These are phyloP conservation scores for Penicillium simplicissimum DNA, from an alignment of 495 filamentous ascomycete species.

Conservation along the genomic window DNA sequence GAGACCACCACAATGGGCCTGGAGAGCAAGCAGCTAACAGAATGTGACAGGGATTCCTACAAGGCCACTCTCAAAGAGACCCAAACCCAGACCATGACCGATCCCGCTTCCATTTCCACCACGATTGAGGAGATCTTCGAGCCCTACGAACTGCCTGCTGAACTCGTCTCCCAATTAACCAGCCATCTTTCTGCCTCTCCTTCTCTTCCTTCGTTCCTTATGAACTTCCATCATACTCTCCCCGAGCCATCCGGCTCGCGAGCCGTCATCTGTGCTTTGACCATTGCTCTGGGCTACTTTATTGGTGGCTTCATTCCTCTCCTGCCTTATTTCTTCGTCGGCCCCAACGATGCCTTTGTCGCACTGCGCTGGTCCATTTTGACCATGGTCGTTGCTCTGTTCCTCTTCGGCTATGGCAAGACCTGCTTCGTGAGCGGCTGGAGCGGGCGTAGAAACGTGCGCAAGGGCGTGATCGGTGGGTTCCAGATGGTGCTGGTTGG, in stretches of 20 bases:
- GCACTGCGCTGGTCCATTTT: conserved; percentile 69
- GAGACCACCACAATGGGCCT: neutral
- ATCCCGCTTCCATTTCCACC: conserved; percentile 36
- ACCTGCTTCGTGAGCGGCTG: conserved; percentile 54
- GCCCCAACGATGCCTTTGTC: conserved; percentile 50
- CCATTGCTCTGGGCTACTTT: conserved; percentile 71
- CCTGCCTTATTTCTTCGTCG: conserved; percentile 76
- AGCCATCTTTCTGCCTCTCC: conserved; percentile 50
- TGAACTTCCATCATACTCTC: conserved; percentile 59
- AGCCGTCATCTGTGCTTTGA: conserved; percentile 60
- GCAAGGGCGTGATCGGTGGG: conserved; percentile 48
- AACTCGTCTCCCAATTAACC: conserved; percentile 47
- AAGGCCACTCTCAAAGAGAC: conserved; percentile 51
- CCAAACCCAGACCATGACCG: conserved; percentile 37
- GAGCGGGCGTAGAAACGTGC: conserved; percentile 38
- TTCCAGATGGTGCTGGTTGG: conserved; percentile 68
- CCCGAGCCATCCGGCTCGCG: conserved; percentile 52
- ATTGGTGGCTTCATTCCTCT: conserved; percentile 72
- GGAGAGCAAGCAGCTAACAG: neutral
- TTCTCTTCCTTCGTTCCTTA: conserved; percentile 53
- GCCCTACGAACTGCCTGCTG: conserved; percentile 54
- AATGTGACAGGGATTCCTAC: conserved; percentile 49
- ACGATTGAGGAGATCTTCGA: conserved; percentile 54
- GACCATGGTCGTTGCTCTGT: conserved; percentile 68
- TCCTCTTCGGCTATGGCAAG: conserved; percentile 73